These are phyloP conservation scores for Malbranchea zuffiana DNA, from an alignment of 2,329 filamentous ascomycete genomes.

Conservation along the genomic window DNA sequence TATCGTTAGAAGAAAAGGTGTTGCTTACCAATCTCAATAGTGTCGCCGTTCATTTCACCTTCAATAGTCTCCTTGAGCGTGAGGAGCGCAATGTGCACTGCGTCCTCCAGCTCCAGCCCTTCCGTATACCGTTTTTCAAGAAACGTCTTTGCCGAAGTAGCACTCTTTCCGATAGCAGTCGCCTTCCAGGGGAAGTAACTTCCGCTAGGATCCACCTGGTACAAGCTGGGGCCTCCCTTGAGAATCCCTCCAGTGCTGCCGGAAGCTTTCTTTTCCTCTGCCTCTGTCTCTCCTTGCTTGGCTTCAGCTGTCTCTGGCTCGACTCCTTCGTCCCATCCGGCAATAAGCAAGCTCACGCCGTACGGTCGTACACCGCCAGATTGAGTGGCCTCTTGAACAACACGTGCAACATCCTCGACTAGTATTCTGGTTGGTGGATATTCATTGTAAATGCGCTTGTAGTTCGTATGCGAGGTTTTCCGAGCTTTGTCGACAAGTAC, in stretches of 20 bases:
- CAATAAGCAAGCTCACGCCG: conserved; percentile 88
- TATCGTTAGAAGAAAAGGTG: not conserved
- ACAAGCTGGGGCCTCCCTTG: conserved; percentile 93
- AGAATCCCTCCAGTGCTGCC: conserved; percentile 91
- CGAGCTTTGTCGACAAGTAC: conserved; percentile 95
- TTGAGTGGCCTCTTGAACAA: conserved; percentile 98
- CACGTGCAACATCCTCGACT: conserved; percentile 92
- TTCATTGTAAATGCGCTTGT: conserved; percentile 99
- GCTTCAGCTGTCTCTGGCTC: conserved; percentile 67
- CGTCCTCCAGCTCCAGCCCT: conserved; percentile 91
- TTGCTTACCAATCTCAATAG: conserved; percentile 82
- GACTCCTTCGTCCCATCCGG: conserved; percentile 95
- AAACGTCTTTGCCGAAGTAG: conserved; percentile 97
- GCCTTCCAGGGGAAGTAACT: conserved; percentile 99
- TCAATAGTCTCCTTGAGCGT: conserved; percentile 99
- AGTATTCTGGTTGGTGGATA: conserved; percentile 99
- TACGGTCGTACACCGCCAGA: conserved; percentile 95
- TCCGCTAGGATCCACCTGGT: conserved; percentile 97
- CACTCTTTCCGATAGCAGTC: conserved; percentile 96
- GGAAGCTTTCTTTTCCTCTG: conserved; percentile 57
- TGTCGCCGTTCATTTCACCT: conserved; percentile 98
- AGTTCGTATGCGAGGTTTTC: conserved; percentile 94
- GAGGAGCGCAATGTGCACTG: conserved; percentile 92
- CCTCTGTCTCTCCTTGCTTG: conserved; percentile 43
- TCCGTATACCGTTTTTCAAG: conserved; percentile 98